These are phyloP conservation scores for Calonectria naviculata DNA, from an alignment of 2,329 filamentous ascomycete species.

Conservation along the genomic window DNA sequence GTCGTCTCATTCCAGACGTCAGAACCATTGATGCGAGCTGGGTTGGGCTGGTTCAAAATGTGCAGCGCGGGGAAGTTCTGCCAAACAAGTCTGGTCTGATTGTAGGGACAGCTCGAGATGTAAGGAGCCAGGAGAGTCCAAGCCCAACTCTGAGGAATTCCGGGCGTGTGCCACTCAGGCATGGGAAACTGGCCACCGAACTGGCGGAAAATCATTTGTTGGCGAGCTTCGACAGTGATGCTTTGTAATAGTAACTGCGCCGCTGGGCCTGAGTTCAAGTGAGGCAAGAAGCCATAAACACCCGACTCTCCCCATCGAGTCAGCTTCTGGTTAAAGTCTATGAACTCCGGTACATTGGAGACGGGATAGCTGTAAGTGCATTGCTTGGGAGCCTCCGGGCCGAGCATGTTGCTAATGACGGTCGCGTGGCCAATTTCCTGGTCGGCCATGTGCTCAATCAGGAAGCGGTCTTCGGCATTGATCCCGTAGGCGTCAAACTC, in stretches of 20 bases:
- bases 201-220: conserved; percentile 88
- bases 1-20: conserved; percentile 72
- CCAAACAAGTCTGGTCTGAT: conserved; percentile 82
- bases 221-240: conserved; percentile 82
- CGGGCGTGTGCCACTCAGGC: conserved; percentile 84
- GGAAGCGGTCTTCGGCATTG: conserved; percentile 73
- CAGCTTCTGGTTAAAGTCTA: conserved; percentile 89
- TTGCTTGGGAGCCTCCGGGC: conserved; percentile 74
- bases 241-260: conserved; percentile 80
- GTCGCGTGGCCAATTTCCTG: conserved; percentile 85
- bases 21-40: conserved; percentile 73
- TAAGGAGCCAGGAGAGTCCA: conserved; percentile 87
- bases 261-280: conserved; percentile 80
- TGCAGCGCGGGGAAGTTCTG: conserved; percentile 83
- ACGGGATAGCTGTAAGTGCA: conserved; percentile 88
- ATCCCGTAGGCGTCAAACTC: conserved; percentile 79
- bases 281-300: conserved; percentile 83
- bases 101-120: conserved; percentile 79
- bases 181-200: conserved; percentile 84
- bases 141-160: conserved; percentile 85
- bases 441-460: conserved; percentile 81
- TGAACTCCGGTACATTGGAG: conserved; percentile 77
- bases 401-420: conserved; percentile 81
- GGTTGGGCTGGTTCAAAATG: conserved; percentile 82
- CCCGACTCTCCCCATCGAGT: conserved; percentile 84